Evolutionary conservation across 31 red algal genomes (phyloP), one percentile per base, ranked within the genome.

Genomic region (Endocladia muricata): DNA sequence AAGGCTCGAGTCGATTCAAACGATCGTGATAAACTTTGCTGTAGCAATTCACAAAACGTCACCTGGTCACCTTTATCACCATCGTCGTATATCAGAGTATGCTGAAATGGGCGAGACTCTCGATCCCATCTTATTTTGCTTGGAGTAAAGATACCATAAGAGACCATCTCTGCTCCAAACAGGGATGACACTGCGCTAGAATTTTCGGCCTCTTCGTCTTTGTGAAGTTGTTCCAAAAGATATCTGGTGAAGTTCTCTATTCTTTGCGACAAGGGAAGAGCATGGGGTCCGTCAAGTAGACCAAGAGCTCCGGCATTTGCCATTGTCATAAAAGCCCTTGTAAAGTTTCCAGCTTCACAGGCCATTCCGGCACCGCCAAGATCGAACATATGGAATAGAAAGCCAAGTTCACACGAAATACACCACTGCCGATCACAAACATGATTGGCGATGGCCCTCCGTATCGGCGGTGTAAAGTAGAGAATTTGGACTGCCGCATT

Each of bases 321-420:
- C 68, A 86, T 94, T 1, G 77, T 79, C 82, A 90, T 92, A 42
- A 98, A 94, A 2, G 96, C 96, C 38, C 81, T 62, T 52, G 90
- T 94, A 55, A 98, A 94, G 63, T 94, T 94, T 30, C 84, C 84
- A 41, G 96, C 87, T 81, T 98, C 91, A 57, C 86, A 92, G 2
- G 96, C 96, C 77, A 82, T 81, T 13, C 91, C 91, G 21, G 78
- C 81, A 44, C 87, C 96, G n/a, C 88, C 88, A 3, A 84, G 55
- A 21, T 92, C 79, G 41, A 98, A 84, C 96, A 98, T 98, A 26
- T 91, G 81, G 66, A 94, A 98, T 59, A 98, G 58, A 68, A 94
- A 91, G 32, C 91, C 68, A 21, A 98, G 79, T 69, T 98, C 96
- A 52, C 88, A 93, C 42, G 89, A 93, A 55, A 92, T 70, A 59